A percentile compares a stretch with the other conserved stretches of the same genome.
phyloP scores from a whole-genome alignment of 805 yeast genomes.

The Wickerhamomyces tratensis region DNA sequence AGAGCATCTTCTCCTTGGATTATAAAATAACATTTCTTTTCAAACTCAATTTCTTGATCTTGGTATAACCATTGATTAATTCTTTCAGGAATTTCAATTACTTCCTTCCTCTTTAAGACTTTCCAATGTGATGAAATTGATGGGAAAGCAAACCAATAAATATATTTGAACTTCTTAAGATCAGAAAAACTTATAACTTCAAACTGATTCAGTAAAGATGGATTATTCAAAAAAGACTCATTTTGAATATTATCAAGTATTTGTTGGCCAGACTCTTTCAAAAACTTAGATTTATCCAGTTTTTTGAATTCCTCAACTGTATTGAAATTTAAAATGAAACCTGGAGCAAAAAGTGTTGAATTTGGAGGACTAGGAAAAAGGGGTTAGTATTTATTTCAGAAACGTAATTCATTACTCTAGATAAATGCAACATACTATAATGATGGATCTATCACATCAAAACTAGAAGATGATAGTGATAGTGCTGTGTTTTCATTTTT shows the following conservation, averaged over 20 bases:
- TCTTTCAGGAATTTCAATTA: slow-evolving; percentile 5
- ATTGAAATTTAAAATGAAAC: slow-evolving; percentile 52
- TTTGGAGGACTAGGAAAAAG: slow-evolving; percentile 5
- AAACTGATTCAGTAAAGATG: slow-evolving; percentile 33
- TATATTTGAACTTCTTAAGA: slow-evolving; percentile 77
- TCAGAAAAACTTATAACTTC: slow-evolving; percentile 69
- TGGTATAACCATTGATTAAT: slow-evolving; percentile 7
- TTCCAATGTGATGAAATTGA: slow-evolving; percentile 45
- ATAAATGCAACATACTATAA: slow-evolving; percentile 4
- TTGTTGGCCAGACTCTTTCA: slow-evolving; percentile 31
- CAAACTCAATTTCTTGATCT: slow-evolving; percentile 1
- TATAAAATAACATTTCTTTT: slow-evolving; percentile 20
- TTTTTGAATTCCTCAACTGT: slow-evolving; percentile 79
- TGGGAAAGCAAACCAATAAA: slow-evolving; percentile 88
- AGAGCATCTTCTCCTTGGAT: slow-evolving; percentile 8
- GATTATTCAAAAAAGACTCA: slow-evolving; percentile 26
- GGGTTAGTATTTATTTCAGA: background rate
- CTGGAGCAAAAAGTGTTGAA: slow-evolving; percentile 22
- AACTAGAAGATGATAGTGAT: slow-evolving; percentile 19
- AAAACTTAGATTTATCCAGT: slow-evolving; percentile 49
- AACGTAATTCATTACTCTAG: slow-evolving; percentile 2
- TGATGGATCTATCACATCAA: slow-evolving; percentile 9
- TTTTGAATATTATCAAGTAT: slow-evolving; percentile 21
- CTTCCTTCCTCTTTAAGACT: background rate
- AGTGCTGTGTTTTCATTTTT: slow-evolving; percentile 21